phyloP scores from a whole-genome alignment of 352 stramenopile species.

The Aphanomyces astaci region DNA sequence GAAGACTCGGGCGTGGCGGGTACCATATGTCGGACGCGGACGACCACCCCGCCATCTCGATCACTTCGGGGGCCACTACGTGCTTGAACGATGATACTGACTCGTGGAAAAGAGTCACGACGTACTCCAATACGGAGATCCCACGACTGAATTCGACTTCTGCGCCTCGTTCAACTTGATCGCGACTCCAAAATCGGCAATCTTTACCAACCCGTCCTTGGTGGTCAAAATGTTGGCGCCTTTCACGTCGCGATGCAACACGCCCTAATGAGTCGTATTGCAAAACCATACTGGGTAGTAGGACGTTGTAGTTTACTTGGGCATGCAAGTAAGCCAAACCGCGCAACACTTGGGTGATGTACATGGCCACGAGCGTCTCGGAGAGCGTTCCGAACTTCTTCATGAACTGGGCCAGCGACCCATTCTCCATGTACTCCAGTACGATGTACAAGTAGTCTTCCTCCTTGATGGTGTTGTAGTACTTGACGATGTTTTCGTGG shows the following conservation, averaged over 20 bases:
- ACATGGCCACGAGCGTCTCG: conserved; percentile 86
- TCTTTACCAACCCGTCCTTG: conserved; percentile 86
- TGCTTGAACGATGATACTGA: not conserved
- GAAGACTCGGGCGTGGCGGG: not conserved
- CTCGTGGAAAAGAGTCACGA: conserved; percentile 4
- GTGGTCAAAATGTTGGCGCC: conserved; percentile 91
- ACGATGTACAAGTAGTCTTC: conserved; percentile 77
- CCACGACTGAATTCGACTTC: conserved; percentile 86
- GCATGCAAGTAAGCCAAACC: conserved; percentile 86
- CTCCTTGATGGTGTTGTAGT: conserved; percentile 90
- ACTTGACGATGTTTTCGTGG: conserved; percentile 94
- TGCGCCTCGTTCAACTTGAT: conserved; percentile 83
- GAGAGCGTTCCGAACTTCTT: conserved; percentile 90
- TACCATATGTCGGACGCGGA: conserved; percentile 91
- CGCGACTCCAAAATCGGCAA: conserved; percentile 90
- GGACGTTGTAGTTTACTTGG: conserved; percentile 18
- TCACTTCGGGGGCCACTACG: conserved; percentile 92
- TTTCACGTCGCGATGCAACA: conserved; percentile 91
- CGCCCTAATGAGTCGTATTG: conserved; percentile 50
- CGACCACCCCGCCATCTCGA: conserved; percentile 90
- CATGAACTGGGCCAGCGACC: conserved; percentile 86
- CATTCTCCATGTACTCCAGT: conserved; percentile 92
- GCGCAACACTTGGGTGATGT: conserved; percentile 87
- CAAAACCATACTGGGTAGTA: not conserved
- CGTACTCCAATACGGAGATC: conserved; percentile 92